These are phyloP conservation scores for Chlorella sorokiniana DNA, from an alignment of 139 green algal species.

Conservation along the genomic window DNA sequence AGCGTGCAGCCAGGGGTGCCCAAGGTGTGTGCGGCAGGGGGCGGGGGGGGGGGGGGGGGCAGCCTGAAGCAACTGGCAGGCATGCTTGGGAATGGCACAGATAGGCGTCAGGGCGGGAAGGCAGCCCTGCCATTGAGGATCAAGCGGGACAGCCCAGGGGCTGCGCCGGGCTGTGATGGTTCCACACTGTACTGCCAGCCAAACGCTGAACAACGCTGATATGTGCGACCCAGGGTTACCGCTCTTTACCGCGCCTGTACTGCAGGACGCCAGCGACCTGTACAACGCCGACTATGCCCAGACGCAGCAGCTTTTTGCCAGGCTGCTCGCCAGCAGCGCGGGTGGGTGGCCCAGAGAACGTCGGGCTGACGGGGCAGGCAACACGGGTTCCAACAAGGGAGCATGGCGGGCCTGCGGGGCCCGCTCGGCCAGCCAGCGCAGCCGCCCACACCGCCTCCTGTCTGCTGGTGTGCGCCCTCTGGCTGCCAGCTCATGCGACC, in stretches of 20 bases:
- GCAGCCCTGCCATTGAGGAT: too few species aligned
- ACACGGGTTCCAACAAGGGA: background rate
- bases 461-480: background rate
- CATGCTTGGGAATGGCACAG: too few species aligned
- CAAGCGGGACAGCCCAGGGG: too few species aligned
- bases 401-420: too few species aligned
- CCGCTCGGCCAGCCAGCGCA: too few species aligned
- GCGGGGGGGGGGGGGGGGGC: background rate
- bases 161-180: too few species aligned
- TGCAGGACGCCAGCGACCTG: slow-evolving; percentile 51
- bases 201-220: too few species aligned
- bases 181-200: too few species aligned
- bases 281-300: slow-evolving; percentile 49
- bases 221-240: too few species aligned
- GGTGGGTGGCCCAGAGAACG: background rate
- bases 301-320: slow-evolving; percentile 43
- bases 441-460: background rate
- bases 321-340: slow-evolving; percentile 16
- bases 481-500: background rate
- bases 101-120: too few species aligned
- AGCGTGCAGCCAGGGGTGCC: slow-evolving; percentile 53
- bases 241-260: too few species aligned
- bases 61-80: too few species aligned
- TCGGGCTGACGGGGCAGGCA: background rate
- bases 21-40: slow-evolving; percentile 24